Evolutionary conservation across 2,329 filamentous ascomycete genomes (phyloP).

Genomic region (Sclerotinia spermophila): DNA sequence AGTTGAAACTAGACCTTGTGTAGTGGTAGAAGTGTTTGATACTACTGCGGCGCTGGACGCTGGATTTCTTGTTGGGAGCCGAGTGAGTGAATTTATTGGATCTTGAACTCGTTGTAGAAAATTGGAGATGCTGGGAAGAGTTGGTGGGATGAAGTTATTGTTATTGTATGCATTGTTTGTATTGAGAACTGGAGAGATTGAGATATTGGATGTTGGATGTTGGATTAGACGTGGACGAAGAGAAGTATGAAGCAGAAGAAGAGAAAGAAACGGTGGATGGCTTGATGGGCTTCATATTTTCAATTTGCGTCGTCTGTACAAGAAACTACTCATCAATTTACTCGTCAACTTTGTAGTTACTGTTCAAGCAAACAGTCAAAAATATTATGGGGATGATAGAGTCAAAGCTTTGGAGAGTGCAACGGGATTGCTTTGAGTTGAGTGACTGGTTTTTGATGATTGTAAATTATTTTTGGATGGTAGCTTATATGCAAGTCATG

Average conservation of each 20-base stretch:
- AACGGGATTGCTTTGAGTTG: background rate
- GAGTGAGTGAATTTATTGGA: background rate
- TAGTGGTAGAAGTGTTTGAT: background rate
- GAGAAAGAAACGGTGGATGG: background rate
- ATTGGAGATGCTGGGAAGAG: background rate
- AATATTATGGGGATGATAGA: background rate
- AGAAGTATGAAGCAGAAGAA: background rate
- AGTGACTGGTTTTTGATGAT: background rate
- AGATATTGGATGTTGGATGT: background rate
- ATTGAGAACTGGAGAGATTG: background rate
- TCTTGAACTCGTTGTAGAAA: background rate
- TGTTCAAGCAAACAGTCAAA: background rate
- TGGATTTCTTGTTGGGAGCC: background rate
- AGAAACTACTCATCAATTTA: conserved; percentile 1
- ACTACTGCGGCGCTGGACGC: too few species aligned
- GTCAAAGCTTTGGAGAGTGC: background rate
- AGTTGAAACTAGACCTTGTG: background rate
- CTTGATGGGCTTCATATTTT: background rate
- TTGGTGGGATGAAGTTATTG: background rate
- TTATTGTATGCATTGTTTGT: background rate
- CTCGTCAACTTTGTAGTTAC: background rate
- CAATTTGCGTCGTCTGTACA: background rate
- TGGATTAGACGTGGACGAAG: background rate
- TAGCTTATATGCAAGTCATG: background rate
- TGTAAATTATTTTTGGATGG: background rate